A percentile compares a stretch with the other conserved stretches of the same genome.
Conservation (phyloP, 148 eudicot genomes). For the Pharnaceum exiguum region DNA sequence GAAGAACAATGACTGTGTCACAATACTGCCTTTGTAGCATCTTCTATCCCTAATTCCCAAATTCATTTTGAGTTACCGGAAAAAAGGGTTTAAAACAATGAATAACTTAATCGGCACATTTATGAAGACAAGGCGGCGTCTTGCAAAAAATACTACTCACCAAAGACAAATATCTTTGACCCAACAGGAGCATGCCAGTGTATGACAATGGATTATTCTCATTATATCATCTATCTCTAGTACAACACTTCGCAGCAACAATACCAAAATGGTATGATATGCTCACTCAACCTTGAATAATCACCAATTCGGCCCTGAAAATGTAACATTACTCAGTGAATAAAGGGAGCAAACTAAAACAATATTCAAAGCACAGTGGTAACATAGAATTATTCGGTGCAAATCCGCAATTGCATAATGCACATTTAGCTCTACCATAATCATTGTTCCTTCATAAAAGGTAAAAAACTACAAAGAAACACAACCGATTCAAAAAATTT, state of each 20-base stretch:
- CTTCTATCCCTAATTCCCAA: too few relatives aligned
- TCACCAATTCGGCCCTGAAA: conserved; percentile 1
- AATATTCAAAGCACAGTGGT: background rate
- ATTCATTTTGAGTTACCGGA: too few relatives aligned
- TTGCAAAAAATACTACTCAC: conserved; percentile 2
- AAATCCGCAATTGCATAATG: too few relatives aligned
- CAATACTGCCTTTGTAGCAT: too few relatives aligned
- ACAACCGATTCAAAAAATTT: background rate
- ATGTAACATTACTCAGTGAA: conserved; percentile 3
- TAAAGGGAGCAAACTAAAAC: background rate
- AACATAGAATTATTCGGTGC: too few relatives aligned
- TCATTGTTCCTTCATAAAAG: background rate
- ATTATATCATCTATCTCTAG: background rate
- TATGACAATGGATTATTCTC: conserved; percentile 3
- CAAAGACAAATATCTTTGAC: conserved; percentile 7
- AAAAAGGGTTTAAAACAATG: too few relatives aligned
- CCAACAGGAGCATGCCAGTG: background rate
- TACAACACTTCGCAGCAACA: background rate
- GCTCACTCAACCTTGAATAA: background rate
- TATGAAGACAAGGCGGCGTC: too few relatives aligned
- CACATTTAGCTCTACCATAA: too few relatives aligned
- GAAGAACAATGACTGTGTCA: too few relatives aligned
- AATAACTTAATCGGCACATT: too few relatives aligned
- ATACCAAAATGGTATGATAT: background rate
- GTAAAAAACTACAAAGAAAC: background rate